Evolutionary conservation across 306 rosid species (phyloP).

Genomic region (Fagus crenata): DNA sequence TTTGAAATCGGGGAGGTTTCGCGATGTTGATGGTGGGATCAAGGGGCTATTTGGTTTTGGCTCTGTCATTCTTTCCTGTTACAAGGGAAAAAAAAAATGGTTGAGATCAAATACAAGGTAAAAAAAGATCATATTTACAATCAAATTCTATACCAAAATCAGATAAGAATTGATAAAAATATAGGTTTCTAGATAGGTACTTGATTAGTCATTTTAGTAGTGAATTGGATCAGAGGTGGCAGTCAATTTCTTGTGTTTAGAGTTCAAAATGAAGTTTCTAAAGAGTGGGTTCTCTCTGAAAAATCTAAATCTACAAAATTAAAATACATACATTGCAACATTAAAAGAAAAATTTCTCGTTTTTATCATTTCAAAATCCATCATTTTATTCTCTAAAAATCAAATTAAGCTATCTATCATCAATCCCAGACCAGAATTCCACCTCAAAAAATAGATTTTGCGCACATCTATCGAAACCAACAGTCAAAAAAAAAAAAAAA

Average conservation of each 20-base stretch:
- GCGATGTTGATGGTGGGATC: slow-evolving; percentile 50
- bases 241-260: neutral
- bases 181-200: neutral
- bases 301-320: neutral
- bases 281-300: neutral
- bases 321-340: neutral
- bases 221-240: neutral
- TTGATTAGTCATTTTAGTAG: neutral
- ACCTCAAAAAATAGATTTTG: neutral
- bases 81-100: slow-evolving; percentile 18
- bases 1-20: slow-evolving; percentile 84
- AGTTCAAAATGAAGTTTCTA: neutral
- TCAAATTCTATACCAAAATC: slow-evolving; percentile 1
- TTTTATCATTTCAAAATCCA: neutral
- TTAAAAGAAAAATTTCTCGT: neutral
- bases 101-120: slow-evolving; percentile 16
- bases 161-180: neutral
- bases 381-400: neutral
- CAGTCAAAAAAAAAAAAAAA: slow-evolving; percentile 3
- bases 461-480: neutral
- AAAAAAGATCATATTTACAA: neutral
- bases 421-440: slow-evolving; percentile 27
- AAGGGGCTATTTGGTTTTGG: slow-evolving; percentile 44
- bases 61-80: slow-evolving; percentile 61
- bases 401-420: neutral